Percentiles rank a stretch among this genome's conserved stretches.
Evolutionary conservation across 179 eudicot genomes (phyloP).

Genomic region (Nepenthes alata): DNA sequence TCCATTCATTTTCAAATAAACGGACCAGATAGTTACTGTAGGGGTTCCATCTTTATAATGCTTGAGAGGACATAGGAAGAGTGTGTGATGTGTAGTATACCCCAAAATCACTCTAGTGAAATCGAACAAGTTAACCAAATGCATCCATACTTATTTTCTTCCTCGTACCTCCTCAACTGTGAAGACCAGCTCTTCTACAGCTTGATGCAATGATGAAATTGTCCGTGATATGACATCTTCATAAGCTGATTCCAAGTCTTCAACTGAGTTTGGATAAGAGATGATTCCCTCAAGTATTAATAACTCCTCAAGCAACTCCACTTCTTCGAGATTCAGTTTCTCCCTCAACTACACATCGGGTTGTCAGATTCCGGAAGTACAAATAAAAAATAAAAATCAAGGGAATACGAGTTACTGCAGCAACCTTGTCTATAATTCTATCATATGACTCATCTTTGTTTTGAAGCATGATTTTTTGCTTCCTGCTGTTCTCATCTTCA

Average conservation of each 20-base stretch:
- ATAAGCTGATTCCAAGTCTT: conserved; percentile 44
- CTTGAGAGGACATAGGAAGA: too few relatives aligned
- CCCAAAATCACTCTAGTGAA: neutral
- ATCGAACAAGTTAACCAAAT: neutral
- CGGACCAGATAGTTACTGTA: too few relatives aligned
- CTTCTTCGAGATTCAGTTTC: conserved; percentile 43
- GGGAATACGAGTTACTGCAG: neutral
- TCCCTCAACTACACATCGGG: conserved; percentile 38
- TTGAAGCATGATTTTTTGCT: conserved; percentile 14
- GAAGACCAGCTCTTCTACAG: conserved; percentile 43
- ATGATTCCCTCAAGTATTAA: conserved; percentile 55
- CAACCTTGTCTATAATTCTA: conserved; percentile 58
- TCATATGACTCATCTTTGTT: conserved; percentile 32
- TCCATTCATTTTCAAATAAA: too few relatives aligned
- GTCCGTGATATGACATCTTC: conserved; percentile 39
- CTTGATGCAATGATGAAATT: conserved; percentile 50
- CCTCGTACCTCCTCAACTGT: conserved; percentile 39
- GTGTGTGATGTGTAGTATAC: neutral
- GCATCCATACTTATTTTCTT: neutral
- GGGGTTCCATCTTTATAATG: too few relatives aligned
- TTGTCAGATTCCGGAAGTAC: neutral
- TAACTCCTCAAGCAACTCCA: conserved; percentile 56
- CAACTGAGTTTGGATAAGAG: conserved; percentile 33
- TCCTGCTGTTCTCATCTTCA: conserved; percentile 41
- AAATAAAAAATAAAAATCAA: neutral